Base-by-base conservation (phyloP, 2,329 filamentous ascomycete species). In the Diplodia corticola region DNA sequence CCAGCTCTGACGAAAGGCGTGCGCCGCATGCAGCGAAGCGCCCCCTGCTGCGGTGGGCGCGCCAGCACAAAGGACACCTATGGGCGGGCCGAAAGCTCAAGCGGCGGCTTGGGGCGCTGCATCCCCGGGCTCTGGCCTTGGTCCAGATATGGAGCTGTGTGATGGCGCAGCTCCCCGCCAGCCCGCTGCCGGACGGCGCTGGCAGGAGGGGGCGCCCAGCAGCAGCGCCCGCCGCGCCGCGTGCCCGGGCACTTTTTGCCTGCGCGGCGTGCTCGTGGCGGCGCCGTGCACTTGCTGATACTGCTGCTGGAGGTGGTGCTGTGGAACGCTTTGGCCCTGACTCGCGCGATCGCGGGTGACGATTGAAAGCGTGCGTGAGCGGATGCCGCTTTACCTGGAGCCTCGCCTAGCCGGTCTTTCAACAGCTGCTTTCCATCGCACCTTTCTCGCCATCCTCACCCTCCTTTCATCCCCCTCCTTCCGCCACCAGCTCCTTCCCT, bases 401-500 rank as follows among this genome's bases (percentile, higher is more conserved):
- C 55, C 55, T 60, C 55, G 55, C 55, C 55, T 60, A 60, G 55
- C 55, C 55, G 55, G 55, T 60, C 55, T 60, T 60, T 61, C 57
- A 49, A 49, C 57, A 49, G 57, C 57, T 49, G 57, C 57, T 49
- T 61, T 61, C 40, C 57, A 61, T 49, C 57, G 26, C 40, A 49
- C 44, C 57, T 61, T 35, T 61, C 44, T 61, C 68, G 70, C 70
- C 65, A 70, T 70, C 71, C 69, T 66, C 69, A 69, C 63, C 60
- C 64, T 61, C 73, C 60, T 65, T 60, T 55, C 59, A 51, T 65
- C 53, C 72, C 65, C 55, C 51, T 46, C 67, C 64, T 54, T 63
- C 55, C 37, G 48, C 67, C 68, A 51, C 61, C 55, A 60, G 55
- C 55, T 77, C 75, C 72, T 77, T 76, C 74, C 70, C 69, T 71